Base-by-base conservation (phyloP, 306 rosid species). In the Gleditsia sinensis region DNA sequence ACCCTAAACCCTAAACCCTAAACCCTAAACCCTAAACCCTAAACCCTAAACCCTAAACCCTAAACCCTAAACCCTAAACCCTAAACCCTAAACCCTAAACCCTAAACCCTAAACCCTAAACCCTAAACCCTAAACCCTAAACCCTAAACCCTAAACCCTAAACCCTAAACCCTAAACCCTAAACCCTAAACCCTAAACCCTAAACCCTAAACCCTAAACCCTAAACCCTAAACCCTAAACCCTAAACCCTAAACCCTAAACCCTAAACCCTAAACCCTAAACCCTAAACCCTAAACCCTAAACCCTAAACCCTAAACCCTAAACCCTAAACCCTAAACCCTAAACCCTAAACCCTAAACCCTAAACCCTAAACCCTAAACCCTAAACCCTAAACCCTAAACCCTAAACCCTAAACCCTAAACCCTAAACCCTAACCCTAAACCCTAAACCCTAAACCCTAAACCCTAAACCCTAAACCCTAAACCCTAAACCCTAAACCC, bases 171-270 rank as follows among this genome's bases (percentile, higher is more conserved):
- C 37, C 33, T 23, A 57, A 23, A 23, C 64, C 64, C 37, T 57
- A 57, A 57, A 23, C 37, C 64, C 64, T 57, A 57, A 57, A 57
- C 37, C 37, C 37, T 57, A 57, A 57, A 57, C 37, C 37, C 37
- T 57, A 57, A 57, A 57, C 37, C 37, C 37, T 27, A 57, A 57
- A 57, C 37, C 37, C 37, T 57, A 57, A 57, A 57, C 37, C 64
- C 37, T 23, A 57, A 57, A 23, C 37, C 37, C 37, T 24, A 57
- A 57, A 57, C 37, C 37, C 37, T 57, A 57, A 57, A 57, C 33
- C 37, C 37, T 57, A 23, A 57, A 57, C 37, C 64, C 37, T 27
- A 57, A 57, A 23, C 37, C 37, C 37, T 23, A 57, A 57, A 23
- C 37, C 37, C 37, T 57, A 57, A 57, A 57, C 37, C 37, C n/a